Evolutionary conservation across 2,329 filamentous ascomycete genomes (phyloP).

Genomic region (Penicillium sp.): DNA sequence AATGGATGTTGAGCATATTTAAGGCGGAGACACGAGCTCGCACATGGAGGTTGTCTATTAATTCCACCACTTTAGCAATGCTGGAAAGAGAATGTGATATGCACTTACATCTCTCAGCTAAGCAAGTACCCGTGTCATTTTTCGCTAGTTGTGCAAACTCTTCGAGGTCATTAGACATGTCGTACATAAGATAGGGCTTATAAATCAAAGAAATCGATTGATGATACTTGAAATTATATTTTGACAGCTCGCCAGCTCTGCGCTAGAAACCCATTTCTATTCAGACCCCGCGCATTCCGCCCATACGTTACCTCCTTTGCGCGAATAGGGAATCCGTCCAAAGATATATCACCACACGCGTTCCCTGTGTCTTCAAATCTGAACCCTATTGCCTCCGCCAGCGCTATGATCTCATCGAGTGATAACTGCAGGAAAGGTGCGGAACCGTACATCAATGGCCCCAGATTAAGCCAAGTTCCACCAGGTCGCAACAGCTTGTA

Average conservation of each 20-base stretch:
- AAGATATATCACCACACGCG: slow-evolving; percentile 49
- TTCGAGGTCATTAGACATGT: neutral
- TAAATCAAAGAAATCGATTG: too few species aligned
- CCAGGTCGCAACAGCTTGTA: slow-evolving; percentile 52
- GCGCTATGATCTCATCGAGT: slow-evolving; percentile 56
- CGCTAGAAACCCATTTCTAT: slow-evolving; percentile 58
- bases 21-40: neutral
- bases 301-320: slow-evolving; percentile 58
- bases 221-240: neutral
- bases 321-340: slow-evolving; percentile 47
- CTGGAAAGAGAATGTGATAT: neutral
- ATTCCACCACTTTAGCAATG: neutral
- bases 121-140: neutral
- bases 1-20: neutral
- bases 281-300: slow-evolving; percentile 56
- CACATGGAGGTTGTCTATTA: neutral
- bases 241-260: slow-evolving; percentile 58
- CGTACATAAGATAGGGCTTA: neutral
- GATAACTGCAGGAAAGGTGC: slow-evolving; percentile 60
- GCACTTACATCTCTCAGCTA: neutral
- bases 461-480: slow-evolving; percentile 62
- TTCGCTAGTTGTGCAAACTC: neutral
- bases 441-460: slow-evolving; percentile 60
- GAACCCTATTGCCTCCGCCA: slow-evolving; percentile 58
- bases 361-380: slow-evolving; percentile 52